Conservation (phyloP, 2,329 filamentous ascomycete genomes). For the Paracoccidioides brasiliensis region DNA sequence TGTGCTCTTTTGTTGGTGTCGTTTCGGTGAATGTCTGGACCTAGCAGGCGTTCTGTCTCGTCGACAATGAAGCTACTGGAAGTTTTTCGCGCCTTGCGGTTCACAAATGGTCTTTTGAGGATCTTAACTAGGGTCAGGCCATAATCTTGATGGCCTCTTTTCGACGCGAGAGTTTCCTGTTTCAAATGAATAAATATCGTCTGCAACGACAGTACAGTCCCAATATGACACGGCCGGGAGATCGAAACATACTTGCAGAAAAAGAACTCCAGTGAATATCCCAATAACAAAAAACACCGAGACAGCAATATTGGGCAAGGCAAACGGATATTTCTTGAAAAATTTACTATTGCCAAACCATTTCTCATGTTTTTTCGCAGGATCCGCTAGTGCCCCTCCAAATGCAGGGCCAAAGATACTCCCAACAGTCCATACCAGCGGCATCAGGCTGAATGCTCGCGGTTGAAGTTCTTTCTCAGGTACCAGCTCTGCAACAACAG, state of each 20-base stretch:
- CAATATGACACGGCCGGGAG: not conserved
- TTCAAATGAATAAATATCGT: not conserved
- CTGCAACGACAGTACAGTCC: not conserved
- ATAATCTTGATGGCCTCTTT: conserved; percentile 56
- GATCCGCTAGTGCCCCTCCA: conserved; percentile 74
- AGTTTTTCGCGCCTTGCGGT: conserved; percentile 13
- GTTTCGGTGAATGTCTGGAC: conserved; percentile 3
- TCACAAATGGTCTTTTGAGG: conserved; percentile 36
- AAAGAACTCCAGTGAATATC: conserved; percentile 59
- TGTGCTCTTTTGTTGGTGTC: conserved; percentile 21
- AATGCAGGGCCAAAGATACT: conserved; percentile 79
- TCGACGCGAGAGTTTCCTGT: conserved; percentile 66
- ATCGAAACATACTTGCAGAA: conserved; percentile 48
- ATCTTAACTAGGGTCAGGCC: conserved; percentile 61
- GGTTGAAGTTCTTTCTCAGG: conserved; percentile 78
- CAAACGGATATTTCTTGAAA: conserved; percentile 66
- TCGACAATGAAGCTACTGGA: conserved; percentile 6
- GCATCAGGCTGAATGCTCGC: conserved; percentile 84
- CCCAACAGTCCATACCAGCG: conserved; percentile 76
- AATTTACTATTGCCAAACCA: conserved; percentile 56
- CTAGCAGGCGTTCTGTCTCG: conserved; percentile 14
- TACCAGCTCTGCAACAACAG: conserved; percentile 86
- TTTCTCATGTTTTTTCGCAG: conserved; percentile 57
- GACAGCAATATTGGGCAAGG: conserved; percentile 69
- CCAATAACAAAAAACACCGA: conserved; percentile 67